These are phyloP conservation scores for Polysphondylium violaceum DNA, from an alignment of 78 protist species.

Conservation along the genomic window DNA sequence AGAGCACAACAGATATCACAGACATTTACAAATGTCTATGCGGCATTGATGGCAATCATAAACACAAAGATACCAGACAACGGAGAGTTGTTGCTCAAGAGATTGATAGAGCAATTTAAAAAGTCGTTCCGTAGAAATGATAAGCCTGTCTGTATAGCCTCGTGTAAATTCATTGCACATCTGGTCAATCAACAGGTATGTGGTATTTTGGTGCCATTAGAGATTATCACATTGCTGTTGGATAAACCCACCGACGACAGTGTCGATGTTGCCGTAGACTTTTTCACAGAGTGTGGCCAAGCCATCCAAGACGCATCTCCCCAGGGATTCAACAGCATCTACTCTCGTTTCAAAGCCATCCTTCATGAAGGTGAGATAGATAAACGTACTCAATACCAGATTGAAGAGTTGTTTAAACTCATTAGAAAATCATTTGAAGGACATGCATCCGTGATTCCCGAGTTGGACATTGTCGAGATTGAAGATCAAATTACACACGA, in stretches of 20 bases:
- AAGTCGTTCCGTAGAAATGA: conserved; percentile 91
- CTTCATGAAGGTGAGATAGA: conserved; percentile 96
- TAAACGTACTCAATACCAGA: conserved; percentile 94
- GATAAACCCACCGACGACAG: conserved; percentile 97
- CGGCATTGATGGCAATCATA: conserved; percentile 95
- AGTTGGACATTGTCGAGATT: conserved; percentile 95
- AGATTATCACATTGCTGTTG: conserved; percentile 91
- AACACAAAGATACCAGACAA: conserved; percentile 97
- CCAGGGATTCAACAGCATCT: conserved; percentile 59
- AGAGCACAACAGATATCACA: conserved; percentile 94
- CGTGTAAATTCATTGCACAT: conserved; percentile 94
- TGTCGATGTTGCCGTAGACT: conserved; percentile 92
- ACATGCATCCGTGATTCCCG: conserved; percentile 85
- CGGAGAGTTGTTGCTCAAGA: conserved; percentile 93
- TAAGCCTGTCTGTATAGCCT: conserved; percentile 74
- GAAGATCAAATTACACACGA: conserved; percentile 97
- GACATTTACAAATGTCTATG: conserved; percentile 95
- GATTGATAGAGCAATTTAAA: conserved; percentile 89
- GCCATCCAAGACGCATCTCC: conserved; percentile 57
- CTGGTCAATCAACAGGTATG: conserved; percentile 97
- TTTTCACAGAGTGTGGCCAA: conserved; percentile 93
- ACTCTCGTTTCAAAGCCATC: conserved; percentile 91
- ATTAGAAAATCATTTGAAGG: conserved; percentile 83
- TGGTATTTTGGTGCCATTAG: conserved; percentile 88
- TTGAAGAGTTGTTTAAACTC: conserved; percentile 91